Base-by-base conservation (phyloP, 2,329 filamentous ascomycete genomes). In the Sphaerulina populicola region DNA sequence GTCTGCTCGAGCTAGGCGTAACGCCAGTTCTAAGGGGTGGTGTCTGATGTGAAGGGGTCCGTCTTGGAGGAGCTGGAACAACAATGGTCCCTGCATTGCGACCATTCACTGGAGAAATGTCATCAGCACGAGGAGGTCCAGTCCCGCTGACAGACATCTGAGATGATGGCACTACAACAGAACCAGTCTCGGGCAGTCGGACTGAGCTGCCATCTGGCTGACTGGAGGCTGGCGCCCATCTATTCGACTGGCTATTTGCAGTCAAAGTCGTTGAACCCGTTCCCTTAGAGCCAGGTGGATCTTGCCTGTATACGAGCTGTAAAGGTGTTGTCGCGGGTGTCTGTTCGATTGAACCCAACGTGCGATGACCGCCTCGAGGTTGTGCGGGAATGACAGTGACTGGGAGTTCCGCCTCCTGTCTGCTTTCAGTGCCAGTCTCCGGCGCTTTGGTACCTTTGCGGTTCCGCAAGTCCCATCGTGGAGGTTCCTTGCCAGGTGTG, bases 321-420 rank as follows among this genome's bases (percentile, higher is more conserved):
- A 41, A 11, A 33, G 46, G 30, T 48, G 48, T 30, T 52, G 53
- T 30, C 12, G 39, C 48, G 36, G 44, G 42, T 21, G 49, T 44
- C 12, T 31, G 38, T 10, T 54, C 49, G 14, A 46, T 51, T 6
- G 77, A 76, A 38, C 73, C 78, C 76, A 77, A 81, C 5, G 75
- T 76, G 41, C 78, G 69, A 33, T 75, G 74, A 33, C 61, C 63
- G 36, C 70, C 71, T 36, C 76, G 71, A 21, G 74, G 74, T 54
- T 79, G 77, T 3, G 79, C 78, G 2, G 80, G 80, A 45, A 83
- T 80, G 29, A 83, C 72, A 0, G 78, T 83, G 15, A 82, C 73
- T 2, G 78, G 78, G 10, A 81, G 59, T 15, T 75, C 68, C 18
- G 74, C 68, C 15, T 74, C 70, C 2, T 65, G 58, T 38, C 64